phyloP scores from a whole-genome alignment of 208 protist genomes.

The Wallacemonas sp. region DNA sequence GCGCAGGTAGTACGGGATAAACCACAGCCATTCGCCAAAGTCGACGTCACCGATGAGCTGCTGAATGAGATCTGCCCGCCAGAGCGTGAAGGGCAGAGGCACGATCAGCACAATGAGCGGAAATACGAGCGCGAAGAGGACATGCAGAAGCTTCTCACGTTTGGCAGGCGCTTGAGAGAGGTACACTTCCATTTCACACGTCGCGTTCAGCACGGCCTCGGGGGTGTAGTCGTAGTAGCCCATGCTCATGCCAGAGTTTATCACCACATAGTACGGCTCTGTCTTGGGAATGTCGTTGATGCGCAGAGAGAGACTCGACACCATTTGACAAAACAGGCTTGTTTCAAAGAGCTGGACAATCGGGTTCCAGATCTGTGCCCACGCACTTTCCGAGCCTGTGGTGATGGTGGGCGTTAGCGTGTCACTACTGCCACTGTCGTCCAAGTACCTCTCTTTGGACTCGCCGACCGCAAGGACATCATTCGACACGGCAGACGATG shows the following conservation, averaged over 20 bases:
- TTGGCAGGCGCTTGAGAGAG: slow-evolving; percentile 30
- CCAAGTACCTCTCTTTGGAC: too few species aligned
- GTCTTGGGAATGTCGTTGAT: slow-evolving; percentile 18
- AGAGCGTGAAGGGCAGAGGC: slow-evolving; percentile 46
- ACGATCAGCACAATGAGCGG: slow-evolving; percentile 59
- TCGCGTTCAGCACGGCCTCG: slow-evolving; percentile 6
- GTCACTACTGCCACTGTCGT: too few species aligned
- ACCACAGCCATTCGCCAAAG: slow-evolving; percentile 55
- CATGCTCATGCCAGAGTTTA: slow-evolving; percentile 17
- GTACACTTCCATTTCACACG: slow-evolving; percentile 45
- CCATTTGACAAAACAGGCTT: slow-evolving; percentile 56
- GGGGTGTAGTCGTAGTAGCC: slow-evolving; percentile 3
- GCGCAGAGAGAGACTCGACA: slow-evolving; percentile 57
- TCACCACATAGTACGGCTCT: slow-evolving; percentile 39
- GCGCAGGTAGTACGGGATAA: slow-evolving; percentile 35
- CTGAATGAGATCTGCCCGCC: slow-evolving; percentile 43
- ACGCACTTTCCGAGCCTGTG: not conserved
- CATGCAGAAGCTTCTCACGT: not conserved
- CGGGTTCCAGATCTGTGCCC: slow-evolving; percentile 44
- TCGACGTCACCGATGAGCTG: slow-evolving; percentile 48
- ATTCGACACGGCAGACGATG: too few species aligned
- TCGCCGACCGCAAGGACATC: too few species aligned
- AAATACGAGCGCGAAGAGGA: slow-evolving; percentile 43
- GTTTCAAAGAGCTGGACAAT: slow-evolving; percentile 60
- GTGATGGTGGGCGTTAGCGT: not conserved